Base-by-base conservation (phyloP, 2,329 filamentous ascomycete genomes). In the Fusarium sambucinum region DNA sequence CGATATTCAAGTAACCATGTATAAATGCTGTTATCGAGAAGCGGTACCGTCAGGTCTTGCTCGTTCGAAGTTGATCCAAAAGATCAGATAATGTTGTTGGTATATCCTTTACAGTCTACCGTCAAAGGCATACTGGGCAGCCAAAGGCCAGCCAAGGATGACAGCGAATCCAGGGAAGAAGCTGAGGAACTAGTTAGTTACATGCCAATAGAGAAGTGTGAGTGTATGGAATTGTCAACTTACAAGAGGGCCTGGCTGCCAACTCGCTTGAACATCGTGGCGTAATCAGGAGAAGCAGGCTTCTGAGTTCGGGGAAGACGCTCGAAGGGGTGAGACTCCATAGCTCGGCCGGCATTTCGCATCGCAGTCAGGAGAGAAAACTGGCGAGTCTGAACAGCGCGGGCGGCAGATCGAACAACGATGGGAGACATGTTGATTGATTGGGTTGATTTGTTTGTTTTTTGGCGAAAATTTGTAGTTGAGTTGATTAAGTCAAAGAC, bases 291-390 rank as follows among this genome's bases (percentile, higher is more conserved):
- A 32, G 55, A 60, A n/a, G 75, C 75, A 14, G 74, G 46, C 59
- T 70, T 69, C 52, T 75, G 74, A 23, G 70, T 66, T 17, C 66
- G 52, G 42, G 78, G 69, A 16, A 78, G 64, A 47, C 78, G 75
- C 69, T 78, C 74, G 46, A 79, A 79, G 55, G 78, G 77, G 53
- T 80, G 78, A 55, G 77, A 42, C 64, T 80, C 78, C 68, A 78
- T 74, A 33, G 74, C 68, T 54, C 77, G 77, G 37, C 73, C 75
- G 35, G 74, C 74, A 35, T 70, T 73, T 55, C 79, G 77, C 69
- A 79, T 72, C n/a, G 73, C 63, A 33, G 62, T 65, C 41, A 78
- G 67, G 38, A 79, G 70, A 60, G 79, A 80, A 70, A 79, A 78
- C 21, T 77, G 76, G 41, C 79, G 75, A 56, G 74, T 74, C 57